Base-by-base conservation (phyloP, 441 rosid genomes). In the Rhodomyrtus psidioides region DNA sequence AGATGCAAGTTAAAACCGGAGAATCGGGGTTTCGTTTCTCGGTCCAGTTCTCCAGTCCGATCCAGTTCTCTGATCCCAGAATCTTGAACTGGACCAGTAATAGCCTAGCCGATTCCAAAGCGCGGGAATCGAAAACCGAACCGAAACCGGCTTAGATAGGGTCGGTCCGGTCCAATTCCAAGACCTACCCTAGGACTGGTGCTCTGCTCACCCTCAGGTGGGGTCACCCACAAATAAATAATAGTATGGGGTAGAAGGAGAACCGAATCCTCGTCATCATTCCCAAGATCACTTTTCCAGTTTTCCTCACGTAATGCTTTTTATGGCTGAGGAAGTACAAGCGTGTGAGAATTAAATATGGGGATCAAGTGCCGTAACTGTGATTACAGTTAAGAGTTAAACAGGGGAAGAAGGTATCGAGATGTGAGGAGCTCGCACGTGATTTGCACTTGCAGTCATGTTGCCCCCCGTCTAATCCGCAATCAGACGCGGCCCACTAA, bases 381-480 rank as follows among this genome's bases (percentile, higher is more conserved):
- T 39, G 49, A 70, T 70, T 70, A 12, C 53, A 70, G 21, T 70
- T 34, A n/a, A n/a, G 42, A 70, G 49, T 70, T 3, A 24, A 24
- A 39, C 5, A 10, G n/a, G 79, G n/a, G 79, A 39, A 21, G 79
- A 12, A 39, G 49, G 21, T 6, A 70, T 70, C 79, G 79, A 70
- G 79, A 70, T 70, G 10, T 39, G 49, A 70, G 79, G 49, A 39
- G 79, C 49, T 39, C 12, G 79, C 79, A 70, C 79, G 49, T 70
- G 79, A 21, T 39, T 12, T 21, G 79, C 79, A 21, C 21, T 12
- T 21, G 79, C 79, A 39, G 79, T 70, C 49, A 34, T 39, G 49
- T 70, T 39, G 49, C 79, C 79, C 79, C 34, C 79, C 79, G n/a
- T 70, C 46, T 70, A 39, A 70, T 70, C 79, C 49, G 79, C 79